Evolutionary conservation across 2,329 filamentous ascomycete species (phyloP).

Genomic region (Aspergillus carbonarius): DNA sequence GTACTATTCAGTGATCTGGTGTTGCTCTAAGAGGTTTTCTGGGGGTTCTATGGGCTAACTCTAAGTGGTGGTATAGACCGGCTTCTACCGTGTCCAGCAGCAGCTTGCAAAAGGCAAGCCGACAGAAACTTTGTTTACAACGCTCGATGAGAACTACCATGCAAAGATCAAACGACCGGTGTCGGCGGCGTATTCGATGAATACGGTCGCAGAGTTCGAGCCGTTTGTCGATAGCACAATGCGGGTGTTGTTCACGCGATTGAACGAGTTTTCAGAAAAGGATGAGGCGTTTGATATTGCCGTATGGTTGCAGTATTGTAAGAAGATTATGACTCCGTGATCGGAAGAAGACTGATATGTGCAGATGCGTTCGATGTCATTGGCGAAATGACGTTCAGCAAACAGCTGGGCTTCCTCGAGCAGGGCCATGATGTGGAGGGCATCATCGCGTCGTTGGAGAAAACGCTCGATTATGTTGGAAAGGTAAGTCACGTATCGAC

Average conservation of each 20-base stretch:
- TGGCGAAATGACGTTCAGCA: constrained; percentile 36
- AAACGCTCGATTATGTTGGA: constrained; percentile 27
- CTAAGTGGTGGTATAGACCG: background rate
- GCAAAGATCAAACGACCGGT: constrained; percentile 41
- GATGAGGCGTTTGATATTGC: constrained; percentile 27
- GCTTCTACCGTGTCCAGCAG: background rate
- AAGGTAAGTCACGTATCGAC: constrained; percentile 10
- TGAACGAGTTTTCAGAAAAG: background rate
- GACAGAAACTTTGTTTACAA: background rate
- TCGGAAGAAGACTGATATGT: background rate
- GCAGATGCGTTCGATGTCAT: constrained; percentile 37
- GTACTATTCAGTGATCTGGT: no score
- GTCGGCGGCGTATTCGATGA: constrained; percentile 43
- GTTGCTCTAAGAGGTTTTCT: no score
- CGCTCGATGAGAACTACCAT: constrained; percentile 24
- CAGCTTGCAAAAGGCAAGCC: background rate
- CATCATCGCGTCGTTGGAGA: constrained; percentile 31
- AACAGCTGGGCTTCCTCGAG: constrained; percentile 28
- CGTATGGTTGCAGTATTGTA: constrained; percentile 30
- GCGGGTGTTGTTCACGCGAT: background rate
- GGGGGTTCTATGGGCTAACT: background rate
- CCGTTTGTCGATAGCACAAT: constrained; percentile 35
- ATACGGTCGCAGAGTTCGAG: constrained; percentile 42
- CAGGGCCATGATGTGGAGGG: constrained; percentile 31
- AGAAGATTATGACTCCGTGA: constrained; percentile 11